Base-by-base conservation (phyloP, 768 basidiomycete species). In the Pulveroboletus sp. region DNA sequence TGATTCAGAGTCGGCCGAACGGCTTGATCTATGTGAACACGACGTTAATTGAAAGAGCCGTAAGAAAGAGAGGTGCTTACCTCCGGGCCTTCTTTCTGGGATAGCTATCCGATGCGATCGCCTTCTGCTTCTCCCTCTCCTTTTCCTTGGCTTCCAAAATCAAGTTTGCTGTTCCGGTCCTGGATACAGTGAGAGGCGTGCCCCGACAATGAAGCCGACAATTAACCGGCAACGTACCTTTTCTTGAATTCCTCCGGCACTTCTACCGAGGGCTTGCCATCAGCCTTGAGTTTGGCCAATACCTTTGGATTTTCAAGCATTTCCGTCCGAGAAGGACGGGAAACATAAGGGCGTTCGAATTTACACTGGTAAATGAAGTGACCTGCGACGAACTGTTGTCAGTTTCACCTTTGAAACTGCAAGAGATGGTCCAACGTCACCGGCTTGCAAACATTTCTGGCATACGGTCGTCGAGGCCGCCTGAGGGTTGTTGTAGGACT, bases 331-430 rank as follows among this genome's bases (percentile, higher is more conserved):
- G 91, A 93, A 2, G 94, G 94, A n/a, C 94, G 78, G 11, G 90
- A 81, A 34, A 91, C 75, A 65, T 97, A 97, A 21, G 91, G 89
- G 3, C 87, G 77, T 19, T 78, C 58, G 16, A 77, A 76, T 68
- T 90, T 91, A 78, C 94, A 97, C 70, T 97, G 81, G 62, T 85
- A 97, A 12, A 84, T 97, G 65, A 85, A 94, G 68, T 97, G 94
- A 0, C 93, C 94, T 84, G 61, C 32, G 38, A 45, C 17, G 35
- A 37, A 33, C 19, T 20, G 12, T 31, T 24, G 14, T 40, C 40
- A 12, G 33, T 24, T 23, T 38, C 25, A 16, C 33, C 17, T 37
- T 19, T 33, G 58, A 56, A 44, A 60, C 9, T 27, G 46, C 25
- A 13, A 14, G 2, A 25, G n/a, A 31, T 10, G 13, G 17, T 6